Percentiles rank a stretch among this genome's conserved stretches.
These are phyloP conservation scores for Aspergillus amoenus DNA, from an alignment of 2,329 filamentous ascomycete genomes.

Conservation along the genomic window DNA sequence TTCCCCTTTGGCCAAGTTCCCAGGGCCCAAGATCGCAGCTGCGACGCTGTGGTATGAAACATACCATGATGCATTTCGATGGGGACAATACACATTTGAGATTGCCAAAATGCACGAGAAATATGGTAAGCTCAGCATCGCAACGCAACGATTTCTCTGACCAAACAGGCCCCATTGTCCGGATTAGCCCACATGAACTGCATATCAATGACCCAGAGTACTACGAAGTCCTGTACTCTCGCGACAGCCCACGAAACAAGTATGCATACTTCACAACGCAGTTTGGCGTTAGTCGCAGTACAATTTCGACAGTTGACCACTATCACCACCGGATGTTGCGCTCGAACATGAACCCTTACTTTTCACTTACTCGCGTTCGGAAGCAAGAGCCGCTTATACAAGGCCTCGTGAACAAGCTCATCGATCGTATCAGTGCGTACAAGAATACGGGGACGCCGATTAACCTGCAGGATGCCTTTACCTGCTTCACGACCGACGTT, in stretches of 20 bases:
- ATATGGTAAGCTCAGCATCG: constrained; percentile 16
- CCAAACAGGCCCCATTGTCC: constrained; percentile 16
- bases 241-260: constrained; percentile 18
- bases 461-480: constrained; percentile 28
- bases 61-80: constrained; percentile 22
- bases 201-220: constrained; percentile 33
- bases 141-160: neutral
- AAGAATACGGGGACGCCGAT: constrained; percentile 8
- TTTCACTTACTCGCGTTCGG: constrained; percentile 22
- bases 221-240: constrained; percentile 20
- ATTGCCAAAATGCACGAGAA: constrained; percentile 24
- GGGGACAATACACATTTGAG: constrained; percentile 21
- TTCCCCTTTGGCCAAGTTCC: constrained; percentile 24
- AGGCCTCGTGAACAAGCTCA: constrained; percentile 20
- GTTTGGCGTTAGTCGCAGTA: constrained; percentile 7
- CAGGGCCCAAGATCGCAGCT: constrained; percentile 23
- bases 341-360: constrained; percentile 22
- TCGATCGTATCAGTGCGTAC: constrained; percentile 18
- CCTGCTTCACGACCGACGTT: constrained; percentile 43
- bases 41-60: constrained; percentile 26
- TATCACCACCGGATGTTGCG: constrained; percentile 20
- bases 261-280: constrained; percentile 15
- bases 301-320: constrained; percentile 18
- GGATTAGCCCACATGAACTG: constrained; percentile 26
- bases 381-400: constrained; percentile 18